These are phyloP conservation scores for Sugiyamaella chiloensis DNA, from an alignment of 805 yeast species.

Conservation along the genomic window DNA sequence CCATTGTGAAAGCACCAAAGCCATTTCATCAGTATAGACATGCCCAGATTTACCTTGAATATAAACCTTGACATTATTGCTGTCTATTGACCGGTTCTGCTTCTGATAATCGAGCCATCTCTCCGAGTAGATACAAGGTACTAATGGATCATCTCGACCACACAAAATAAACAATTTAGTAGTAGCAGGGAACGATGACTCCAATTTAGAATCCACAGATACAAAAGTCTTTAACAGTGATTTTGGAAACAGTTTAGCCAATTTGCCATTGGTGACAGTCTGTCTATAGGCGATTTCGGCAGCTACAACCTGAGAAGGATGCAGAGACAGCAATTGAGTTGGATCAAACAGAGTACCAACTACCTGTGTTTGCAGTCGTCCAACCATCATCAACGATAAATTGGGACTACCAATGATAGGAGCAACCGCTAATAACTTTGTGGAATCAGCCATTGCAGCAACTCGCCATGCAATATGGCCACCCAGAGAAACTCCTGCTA, in stretches of 20 bases:
- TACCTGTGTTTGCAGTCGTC: slow-evolving; percentile 21
- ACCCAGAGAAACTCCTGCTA: slow-evolving; percentile 54
- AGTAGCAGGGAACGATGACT: slow-evolving; percentile 15
- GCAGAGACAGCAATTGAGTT: not conserved
- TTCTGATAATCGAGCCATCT: slow-evolving; percentile 29
- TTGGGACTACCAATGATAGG: slow-evolving; percentile 53
- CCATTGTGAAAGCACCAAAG: slow-evolving; percentile 29
- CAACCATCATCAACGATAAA: slow-evolving; percentile 43
- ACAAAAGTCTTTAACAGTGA: slow-evolving; percentile 16
- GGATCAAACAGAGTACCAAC: not conserved
- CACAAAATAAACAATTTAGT: slow-evolving; percentile 31
- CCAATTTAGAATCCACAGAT: slow-evolving; percentile 16
- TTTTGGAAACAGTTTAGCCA: slow-evolving; percentile 6
- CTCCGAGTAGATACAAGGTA: slow-evolving; percentile 34
- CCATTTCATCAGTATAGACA: slow-evolving; percentile 29
- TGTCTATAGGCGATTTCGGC: not conserved
- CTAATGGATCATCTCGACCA: slow-evolving; percentile 37
- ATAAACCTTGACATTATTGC: slow-evolving; percentile 23
- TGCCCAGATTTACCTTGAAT: slow-evolving; percentile 34
- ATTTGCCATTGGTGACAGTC: not conserved
- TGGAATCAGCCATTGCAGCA: slow-evolving; percentile 29
- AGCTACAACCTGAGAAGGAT: not conserved
- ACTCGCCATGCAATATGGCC: slow-evolving; percentile 53
- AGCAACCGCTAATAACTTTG: slow-evolving; percentile 36
- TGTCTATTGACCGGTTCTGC: slow-evolving; percentile 4